A percentile compares a stretch with the other conserved stretches of the same genome.
Evolutionary conservation across 208 protist species (phyloP).

Genomic region (Leishmania turanica): DNA sequence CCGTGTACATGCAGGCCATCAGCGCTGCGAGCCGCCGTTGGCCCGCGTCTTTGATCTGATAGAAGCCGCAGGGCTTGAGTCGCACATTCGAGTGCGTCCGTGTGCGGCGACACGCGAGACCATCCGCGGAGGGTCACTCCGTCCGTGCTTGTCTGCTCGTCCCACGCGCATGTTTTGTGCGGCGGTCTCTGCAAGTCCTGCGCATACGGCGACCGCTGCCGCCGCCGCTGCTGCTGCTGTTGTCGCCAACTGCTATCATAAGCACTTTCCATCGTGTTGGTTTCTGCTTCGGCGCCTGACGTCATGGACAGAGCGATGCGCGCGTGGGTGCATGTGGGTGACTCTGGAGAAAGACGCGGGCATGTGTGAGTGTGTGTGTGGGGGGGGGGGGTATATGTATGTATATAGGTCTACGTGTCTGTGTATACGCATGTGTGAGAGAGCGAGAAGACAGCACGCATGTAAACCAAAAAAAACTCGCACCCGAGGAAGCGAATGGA

Average conservation of each 20-base stretch:
- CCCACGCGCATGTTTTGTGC: not conserved
- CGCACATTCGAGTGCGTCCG: not conserved
- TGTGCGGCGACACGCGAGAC: not conserved
- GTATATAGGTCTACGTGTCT: not conserved
- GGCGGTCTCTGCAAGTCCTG: not conserved
- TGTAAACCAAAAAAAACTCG: not conserved
- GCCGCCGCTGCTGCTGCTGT: not conserved
- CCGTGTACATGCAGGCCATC: constrained; percentile 10
- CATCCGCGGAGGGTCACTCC: not conserved
- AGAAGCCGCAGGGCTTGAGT: not conserved
- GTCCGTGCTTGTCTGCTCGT: not conserved
- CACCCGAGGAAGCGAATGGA: not conserved
- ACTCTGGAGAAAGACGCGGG: not conserved
- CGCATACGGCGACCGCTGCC: not conserved
- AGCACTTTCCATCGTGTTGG: not conserved
- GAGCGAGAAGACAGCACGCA: not conserved
- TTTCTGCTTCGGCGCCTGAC: not conserved
- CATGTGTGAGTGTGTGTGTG: not conserved
- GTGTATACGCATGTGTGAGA: not conserved
- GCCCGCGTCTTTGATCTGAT: not conserved
- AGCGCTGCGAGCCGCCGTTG: not conserved
- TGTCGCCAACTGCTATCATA: too few species aligned
- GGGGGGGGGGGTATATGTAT: not conserved
- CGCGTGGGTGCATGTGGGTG: not conserved
- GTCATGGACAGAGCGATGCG: not conserved